phyloP scores from a whole-genome alignment of 1,284 basidiomycete species.

The Rhodofomes roseus region DNA sequence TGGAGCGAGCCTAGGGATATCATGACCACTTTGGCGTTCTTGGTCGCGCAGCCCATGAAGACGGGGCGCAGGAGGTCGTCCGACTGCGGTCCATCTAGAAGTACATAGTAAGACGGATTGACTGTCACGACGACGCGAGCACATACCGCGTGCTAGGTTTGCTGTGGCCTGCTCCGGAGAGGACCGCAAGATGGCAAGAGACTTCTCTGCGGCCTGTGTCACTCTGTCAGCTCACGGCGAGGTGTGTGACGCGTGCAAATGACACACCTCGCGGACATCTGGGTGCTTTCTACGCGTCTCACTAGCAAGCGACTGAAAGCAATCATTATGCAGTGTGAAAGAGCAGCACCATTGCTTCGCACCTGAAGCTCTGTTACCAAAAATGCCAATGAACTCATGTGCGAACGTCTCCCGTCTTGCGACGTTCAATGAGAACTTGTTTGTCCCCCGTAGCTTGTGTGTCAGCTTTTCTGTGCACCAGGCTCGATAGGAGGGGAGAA shows the following conservation, averaged over 20 bases:
- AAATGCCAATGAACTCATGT: constrained; percentile 30
- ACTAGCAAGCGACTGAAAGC: constrained; percentile 61
- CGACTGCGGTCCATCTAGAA: constrained; percentile 72
- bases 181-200: constrained; percentile 71
- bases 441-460: no score
- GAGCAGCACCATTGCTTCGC: constrained; percentile 2
- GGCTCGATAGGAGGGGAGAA: no score
- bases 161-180: constrained; percentile 69
- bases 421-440: no score
- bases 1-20: constrained; percentile 91
- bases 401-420: no score
- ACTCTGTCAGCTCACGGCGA: not conserved
- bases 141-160: constrained; percentile 60
- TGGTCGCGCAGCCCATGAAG: constrained; percentile 91
- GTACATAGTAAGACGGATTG: not conserved
- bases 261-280: constrained; percentile 75
- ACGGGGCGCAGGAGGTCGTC: constrained; percentile 85
- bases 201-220: constrained; percentile 79
- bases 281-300: constrained; percentile 81
- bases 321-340: not conserved
- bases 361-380: constrained; percentile 55
- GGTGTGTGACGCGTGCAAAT: not conserved
- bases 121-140: not conserved
- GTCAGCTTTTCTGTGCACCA: no score
- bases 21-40: constrained; percentile 90